Conservation (phyloP, 2,329 filamentous ascomycete species). For the Colletotrichum siamense region DNA sequence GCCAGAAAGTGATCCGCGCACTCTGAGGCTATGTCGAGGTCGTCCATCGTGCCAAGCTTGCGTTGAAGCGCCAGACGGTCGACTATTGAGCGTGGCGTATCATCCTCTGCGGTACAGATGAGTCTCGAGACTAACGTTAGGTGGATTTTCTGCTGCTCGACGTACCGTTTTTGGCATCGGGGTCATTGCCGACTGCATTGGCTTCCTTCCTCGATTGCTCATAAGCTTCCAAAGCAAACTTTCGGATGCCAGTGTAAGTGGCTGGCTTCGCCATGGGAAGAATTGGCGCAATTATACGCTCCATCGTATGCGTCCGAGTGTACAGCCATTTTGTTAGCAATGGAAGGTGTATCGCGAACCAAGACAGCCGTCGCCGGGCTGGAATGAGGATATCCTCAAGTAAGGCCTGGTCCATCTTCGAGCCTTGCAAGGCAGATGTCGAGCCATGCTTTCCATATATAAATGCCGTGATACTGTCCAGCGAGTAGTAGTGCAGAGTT, state of each 20-base stretch:
- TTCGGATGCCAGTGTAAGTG: neutral
- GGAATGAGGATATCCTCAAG: neutral
- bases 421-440: neutral
- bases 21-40: neutral
- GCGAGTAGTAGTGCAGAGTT: neutral
- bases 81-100: neutral
- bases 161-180: rapidly evolving
- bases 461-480: neutral
- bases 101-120: neutral
- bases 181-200: rapidly evolving
- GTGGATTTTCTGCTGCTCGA: no score
- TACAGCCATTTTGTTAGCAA: neutral
- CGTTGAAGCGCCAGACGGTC: neutral
- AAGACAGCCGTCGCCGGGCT: neutral
- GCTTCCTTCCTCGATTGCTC: neutral
- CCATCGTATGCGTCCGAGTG: neutral
- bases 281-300: rapidly evolving
- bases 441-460: neutral
- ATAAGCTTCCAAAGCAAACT: neutral
- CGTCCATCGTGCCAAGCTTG: neutral
- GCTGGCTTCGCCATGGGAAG: neutral
- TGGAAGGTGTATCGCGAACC: neutral
- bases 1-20: neutral
- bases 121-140: no score
- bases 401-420: neutral